phyloP scores from a whole-genome alignment of 1,284 basidiomycete species.

The Tilletia indica region DNA sequence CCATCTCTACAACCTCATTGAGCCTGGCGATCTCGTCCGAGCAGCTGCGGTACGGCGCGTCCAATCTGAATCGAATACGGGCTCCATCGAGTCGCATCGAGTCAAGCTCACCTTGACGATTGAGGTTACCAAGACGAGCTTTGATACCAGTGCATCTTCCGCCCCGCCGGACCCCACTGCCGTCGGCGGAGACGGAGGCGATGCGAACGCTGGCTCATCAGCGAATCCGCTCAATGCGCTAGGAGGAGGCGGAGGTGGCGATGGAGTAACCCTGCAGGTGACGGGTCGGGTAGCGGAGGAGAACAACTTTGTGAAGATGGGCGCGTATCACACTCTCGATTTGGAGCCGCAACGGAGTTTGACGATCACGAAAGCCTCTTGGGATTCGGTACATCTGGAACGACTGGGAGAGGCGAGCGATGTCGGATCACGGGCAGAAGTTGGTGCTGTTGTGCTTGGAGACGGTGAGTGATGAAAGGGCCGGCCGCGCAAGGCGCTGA shows the following conservation, averaged over 20 bases:
- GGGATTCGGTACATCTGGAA: slow-evolving; percentile 84
- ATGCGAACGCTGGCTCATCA: slow-evolving; percentile 14
- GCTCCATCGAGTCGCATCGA: slow-evolving; percentile 87
- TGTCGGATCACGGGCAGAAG: slow-evolving; percentile 90
- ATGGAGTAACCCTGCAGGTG: slow-evolving; percentile 68
- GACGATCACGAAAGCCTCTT: slow-evolving; percentile 81
- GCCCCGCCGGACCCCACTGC: slow-evolving; percentile 45
- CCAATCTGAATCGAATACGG: slow-evolving; percentile 76
- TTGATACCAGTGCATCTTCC: slow-evolving; percentile 47
- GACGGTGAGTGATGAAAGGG: slow-evolving; percentile 63
- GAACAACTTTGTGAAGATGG: slow-evolving; percentile 87
- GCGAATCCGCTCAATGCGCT: slow-evolving; percentile 30
- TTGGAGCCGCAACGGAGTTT: slow-evolving; percentile 89
- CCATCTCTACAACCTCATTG: slow-evolving; percentile 97
- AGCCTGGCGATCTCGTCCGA: slow-evolving; percentile 74
- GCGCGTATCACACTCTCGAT: slow-evolving; percentile 92
- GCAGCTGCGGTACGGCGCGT: slow-evolving; percentile 80
- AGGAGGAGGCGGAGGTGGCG: slow-evolving; percentile 12
- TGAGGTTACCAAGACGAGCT: slow-evolving; percentile 66
- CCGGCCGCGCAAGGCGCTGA: neutral
- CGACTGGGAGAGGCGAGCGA: slow-evolving; percentile 82
- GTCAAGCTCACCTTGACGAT: slow-evolving; percentile 82
- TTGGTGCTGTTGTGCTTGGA: slow-evolving; percentile 92
- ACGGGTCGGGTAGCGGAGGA: slow-evolving; percentile 84
- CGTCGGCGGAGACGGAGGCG: slow-evolving; percentile 19